Evolutionary conservation across 257 asterid species (phyloP), one percentile per base, ranked within the genome.

Genomic region (Leonotis leonurus): DNA sequence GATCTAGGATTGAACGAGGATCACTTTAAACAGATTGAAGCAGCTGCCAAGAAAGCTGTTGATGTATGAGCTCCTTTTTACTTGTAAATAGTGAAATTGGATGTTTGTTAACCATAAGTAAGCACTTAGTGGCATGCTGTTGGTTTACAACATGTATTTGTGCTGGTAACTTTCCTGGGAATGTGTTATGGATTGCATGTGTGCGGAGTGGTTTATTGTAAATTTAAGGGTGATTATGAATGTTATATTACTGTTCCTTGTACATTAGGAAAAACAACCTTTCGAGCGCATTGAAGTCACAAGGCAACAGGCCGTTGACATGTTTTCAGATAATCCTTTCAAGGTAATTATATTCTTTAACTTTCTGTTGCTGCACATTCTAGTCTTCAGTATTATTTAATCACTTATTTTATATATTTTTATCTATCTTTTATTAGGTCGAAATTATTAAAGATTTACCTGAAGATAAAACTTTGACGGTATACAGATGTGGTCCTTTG

Each of bases 401-500:
- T 44, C 58, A 32, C 36, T 61, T 59, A 6, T 22, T 49, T 17
- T 26, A 35, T n/a, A 3, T 70, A 35, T 73, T 18, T 52, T 51
- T 45, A 12, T 11, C 71, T 36, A 29, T 68, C 41, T 60, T n/a
- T 70, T 36, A 10, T 65, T 71, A 89, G 99, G 89, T 89, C 66
- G 99, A 93, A 75, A 89, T 93, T 60, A 93, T 93, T 46, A 82
- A 83, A 67, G 97, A 85, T 75, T 85, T 93, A 70, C 96, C 99
- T 0, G 96, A 76, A 68, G 99, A 89, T 67, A 85, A 85, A 80
- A 89, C 99, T 27, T 87, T 93, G 60, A 93, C 96, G 2, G 99
- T 93, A 27, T 93, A 89, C 70, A 75, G 99, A 80, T 93, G 99
- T 69, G 99, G 99, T 54, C 96, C 96, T 30, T 80, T 93, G 80